A percentile compares a stretch with the other conserved stretches of the same genome.
phyloP scores from a whole-genome alignment of 345 rosid genomes.

The Hibiscus tridactylites region DNA sequence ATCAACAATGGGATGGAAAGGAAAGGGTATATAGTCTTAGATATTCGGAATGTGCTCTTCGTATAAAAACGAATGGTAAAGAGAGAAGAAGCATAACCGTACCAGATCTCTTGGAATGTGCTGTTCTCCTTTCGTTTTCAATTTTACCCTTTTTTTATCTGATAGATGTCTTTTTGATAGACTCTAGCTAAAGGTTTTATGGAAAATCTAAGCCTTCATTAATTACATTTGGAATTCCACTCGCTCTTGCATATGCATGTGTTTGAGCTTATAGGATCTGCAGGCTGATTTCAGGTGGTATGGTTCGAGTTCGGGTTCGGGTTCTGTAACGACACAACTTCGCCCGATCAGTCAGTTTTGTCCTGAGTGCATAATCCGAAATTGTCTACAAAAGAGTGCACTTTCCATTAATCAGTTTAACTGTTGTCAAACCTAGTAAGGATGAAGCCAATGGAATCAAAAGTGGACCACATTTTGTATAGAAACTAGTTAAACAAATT shows the following conservation, averaged over 20 bases:
- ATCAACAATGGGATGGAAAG: neutral
- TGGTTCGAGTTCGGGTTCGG: neutral
- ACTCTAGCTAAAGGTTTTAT: neutral
- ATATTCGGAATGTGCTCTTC: conserved; percentile 8
- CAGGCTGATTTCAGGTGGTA: neutral
- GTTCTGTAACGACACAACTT: too few species aligned
- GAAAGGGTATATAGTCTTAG: neutral
- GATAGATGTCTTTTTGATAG: neutral
- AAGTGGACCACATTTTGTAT: neutral
- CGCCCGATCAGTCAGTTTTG: neutral
- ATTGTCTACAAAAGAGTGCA: too few species aligned
- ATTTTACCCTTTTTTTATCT: neutral
- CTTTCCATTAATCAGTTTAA: neutral
- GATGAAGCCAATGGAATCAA: neutral
- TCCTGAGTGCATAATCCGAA: too few species aligned
- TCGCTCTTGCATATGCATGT: neutral
- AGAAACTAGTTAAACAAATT: neutral
- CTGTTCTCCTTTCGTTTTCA: neutral
- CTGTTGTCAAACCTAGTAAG: neutral
- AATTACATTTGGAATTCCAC: neutral
- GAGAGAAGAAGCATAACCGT: neutral
- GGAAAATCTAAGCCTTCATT: neutral
- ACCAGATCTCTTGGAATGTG: conserved; percentile 1
- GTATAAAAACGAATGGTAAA: neutral
- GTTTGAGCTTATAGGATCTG: neutral